Percentiles rank a stretch among this genome's conserved stretches.
Evolutionary conservation across 306 rosid species (phyloP).

Genomic region (Vicia faba): DNA sequence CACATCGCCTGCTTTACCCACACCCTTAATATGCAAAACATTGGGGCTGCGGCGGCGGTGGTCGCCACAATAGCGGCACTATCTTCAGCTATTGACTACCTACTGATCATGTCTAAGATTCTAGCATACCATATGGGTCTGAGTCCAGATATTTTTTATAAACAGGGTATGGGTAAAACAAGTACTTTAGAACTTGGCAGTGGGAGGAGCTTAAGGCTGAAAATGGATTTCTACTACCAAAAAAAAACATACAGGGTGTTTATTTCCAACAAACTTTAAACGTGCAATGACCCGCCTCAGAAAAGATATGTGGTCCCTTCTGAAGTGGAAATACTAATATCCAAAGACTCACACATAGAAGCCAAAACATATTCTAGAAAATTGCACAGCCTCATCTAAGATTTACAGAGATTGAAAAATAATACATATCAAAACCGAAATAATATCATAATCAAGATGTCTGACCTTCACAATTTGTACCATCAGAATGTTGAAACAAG

Average conservation of each 20-base stretch:
- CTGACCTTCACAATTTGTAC: slow-evolving; percentile 76
- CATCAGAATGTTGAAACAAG: slow-evolving; percentile 65
- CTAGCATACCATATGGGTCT: neutral
- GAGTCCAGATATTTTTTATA: neutral
- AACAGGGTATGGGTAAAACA: neutral
- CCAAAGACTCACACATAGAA: neutral
- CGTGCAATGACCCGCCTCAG: too few relatives aligned
- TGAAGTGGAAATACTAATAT: too few relatives aligned
- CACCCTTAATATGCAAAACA: neutral
- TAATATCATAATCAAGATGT: slow-evolving; percentile 20
- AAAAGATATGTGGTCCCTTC: too few relatives aligned
- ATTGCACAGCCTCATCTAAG: neutral
- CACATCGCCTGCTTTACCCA: neutral
- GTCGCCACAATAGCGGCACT: neutral
- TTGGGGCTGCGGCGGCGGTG: neutral
- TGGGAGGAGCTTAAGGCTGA: neutral
- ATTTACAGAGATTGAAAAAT: slow-evolving; percentile 5
- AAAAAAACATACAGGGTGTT: too few relatives aligned
- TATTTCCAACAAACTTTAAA: too few relatives aligned
- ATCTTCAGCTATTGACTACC: neutral
- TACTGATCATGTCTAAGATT: neutral
- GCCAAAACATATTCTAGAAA: neutral
- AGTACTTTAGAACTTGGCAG: too few relatives aligned
- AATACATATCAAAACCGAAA: neutral
- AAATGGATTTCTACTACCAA: too few relatives aligned